A percentile compares a stretch with the other conserved stretches of the same genome.
Evolutionary conservation across 441 rosid species (phyloP).

Genomic region (Populus hybrid): DNA sequence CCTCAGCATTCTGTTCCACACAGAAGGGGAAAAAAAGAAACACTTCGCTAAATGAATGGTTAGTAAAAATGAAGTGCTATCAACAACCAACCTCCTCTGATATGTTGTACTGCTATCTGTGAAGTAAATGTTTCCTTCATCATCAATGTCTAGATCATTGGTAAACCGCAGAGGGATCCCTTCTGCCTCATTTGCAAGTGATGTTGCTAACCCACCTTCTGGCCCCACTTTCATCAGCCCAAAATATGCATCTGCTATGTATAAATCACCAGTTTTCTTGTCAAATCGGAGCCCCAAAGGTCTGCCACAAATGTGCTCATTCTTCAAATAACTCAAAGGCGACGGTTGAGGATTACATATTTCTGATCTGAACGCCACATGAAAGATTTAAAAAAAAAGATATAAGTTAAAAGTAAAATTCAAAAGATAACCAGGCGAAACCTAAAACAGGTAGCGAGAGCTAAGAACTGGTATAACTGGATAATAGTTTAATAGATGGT

Average conservation of each 20-base stretch:
- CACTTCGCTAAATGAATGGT: neutral
- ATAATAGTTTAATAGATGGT: neutral
- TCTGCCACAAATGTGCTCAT: conserved; percentile 92
- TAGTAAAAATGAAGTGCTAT: neutral
- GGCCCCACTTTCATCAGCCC: conserved; percentile 92
- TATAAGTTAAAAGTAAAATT: neutral
- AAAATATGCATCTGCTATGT: conserved; percentile 87
- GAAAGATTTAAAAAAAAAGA: neutral
- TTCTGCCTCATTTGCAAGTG: conserved; percentile 71
- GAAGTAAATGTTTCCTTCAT: conserved; percentile 76
- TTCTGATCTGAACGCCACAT: conserved; percentile 55
- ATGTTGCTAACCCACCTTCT: conserved; percentile 78
- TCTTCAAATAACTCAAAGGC: conserved; percentile 52
- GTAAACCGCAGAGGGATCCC: conserved; percentile 73
- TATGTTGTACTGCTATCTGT: conserved; percentile 81
- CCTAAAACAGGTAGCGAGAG: neutral
- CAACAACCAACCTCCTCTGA: conserved; percentile 54
- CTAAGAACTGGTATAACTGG: neutral
- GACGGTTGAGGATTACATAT: conserved; percentile 71
- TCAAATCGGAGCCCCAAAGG: conserved; percentile 85
- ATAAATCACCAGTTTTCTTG: conserved; percentile 73
- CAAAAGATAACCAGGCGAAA: no score
- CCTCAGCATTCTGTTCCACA: neutral
- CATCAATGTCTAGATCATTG: conserved; percentile 86
- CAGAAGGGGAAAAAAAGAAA: neutral